Evolutionary conservation across 192 early-diverging fungal species (phyloP), one percentile per base, ranked within the genome.

Genomic region (Gonapodya sp.): DNA sequence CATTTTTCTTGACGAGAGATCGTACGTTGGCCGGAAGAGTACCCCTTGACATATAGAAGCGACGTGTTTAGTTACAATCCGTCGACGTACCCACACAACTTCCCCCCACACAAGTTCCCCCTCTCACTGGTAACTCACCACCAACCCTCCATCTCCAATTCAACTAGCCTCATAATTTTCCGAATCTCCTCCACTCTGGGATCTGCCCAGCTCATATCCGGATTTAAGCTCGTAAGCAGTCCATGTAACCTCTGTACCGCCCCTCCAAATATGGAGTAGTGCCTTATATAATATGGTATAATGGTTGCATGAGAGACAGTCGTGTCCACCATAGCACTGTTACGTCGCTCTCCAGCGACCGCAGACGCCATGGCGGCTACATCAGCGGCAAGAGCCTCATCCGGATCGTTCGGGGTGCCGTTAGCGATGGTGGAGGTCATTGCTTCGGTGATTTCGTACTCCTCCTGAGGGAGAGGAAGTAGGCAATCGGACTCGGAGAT

Each of bases 101-200:
- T 24, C 46, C 46, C 46, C 46, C 24, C 24, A 8, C 46, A 64
- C 46, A 64, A 64, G 24, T 8, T 64, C 46, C 24, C 24, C 24
- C 8, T 64, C n/a, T n/a, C n/a, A n/a, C n/a, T n/a, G n/a, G n/a
- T n/a, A n/a, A 64, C 46, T 24, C 46, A 64, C 46, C 46, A 64
- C 46, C 46, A 64, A 8, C 46, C 46, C 46, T 64, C 46, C 46
- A 64, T 64, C 46, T 64, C 46, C 46, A 64, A 64, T 64, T 64
- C 46, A 8, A 64, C 46, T 24, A 64, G 46, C 24, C 46, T 64
- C 46, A 64, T 64, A 64, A 64, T 64, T 24, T 64, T 64, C 46
- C 46, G 8, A 64, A 64, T 64, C 46, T 64, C 46, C 46, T 64
- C 46, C 46, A 64, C 46, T 64, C 46, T 64, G 24, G 46, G 46